These are phyloP conservation scores for Evernia prunastri DNA, from an alignment of 495 filamentous ascomycete species.

Conservation along the genomic window DNA sequence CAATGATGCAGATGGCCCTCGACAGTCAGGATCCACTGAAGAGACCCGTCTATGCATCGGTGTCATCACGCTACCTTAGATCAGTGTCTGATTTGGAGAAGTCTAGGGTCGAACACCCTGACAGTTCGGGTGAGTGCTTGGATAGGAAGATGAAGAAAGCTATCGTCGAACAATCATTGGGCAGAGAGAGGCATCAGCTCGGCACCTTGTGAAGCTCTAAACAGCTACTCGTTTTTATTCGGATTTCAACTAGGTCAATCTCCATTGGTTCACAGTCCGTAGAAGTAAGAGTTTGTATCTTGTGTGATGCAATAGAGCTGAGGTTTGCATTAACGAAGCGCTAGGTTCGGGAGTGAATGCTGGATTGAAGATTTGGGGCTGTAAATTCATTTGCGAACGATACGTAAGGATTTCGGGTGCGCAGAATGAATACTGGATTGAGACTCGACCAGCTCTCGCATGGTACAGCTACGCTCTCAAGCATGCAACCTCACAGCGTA, in stretches of 20 bases:
- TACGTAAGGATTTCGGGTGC: too few species aligned
- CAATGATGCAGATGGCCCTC: too few species aligned
- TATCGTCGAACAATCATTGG: not conserved
- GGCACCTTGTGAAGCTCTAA: too few species aligned
- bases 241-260: not conserved
- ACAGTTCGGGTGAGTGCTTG: not conserved
- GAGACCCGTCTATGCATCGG: not conserved
- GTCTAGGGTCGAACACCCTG: not conserved
- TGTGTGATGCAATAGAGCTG: not conserved
- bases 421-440: not conserved
- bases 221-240: too few species aligned
- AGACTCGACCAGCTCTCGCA: not conserved
- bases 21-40: not conserved
- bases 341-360: not conserved
- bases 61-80: not conserved
- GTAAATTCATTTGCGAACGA: too few species aligned
- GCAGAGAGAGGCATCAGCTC: not conserved
- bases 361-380: not conserved
- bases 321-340: not conserved
- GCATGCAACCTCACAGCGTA: not conserved
- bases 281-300: not conserved
- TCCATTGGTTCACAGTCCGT: too few species aligned
- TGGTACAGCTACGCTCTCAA: too few species aligned
- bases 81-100: not conserved
- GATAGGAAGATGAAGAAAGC: not conserved